Evolutionary conservation across 179 eudicot species (phyloP).

Genomic region (Patellifolia procumbens): DNA sequence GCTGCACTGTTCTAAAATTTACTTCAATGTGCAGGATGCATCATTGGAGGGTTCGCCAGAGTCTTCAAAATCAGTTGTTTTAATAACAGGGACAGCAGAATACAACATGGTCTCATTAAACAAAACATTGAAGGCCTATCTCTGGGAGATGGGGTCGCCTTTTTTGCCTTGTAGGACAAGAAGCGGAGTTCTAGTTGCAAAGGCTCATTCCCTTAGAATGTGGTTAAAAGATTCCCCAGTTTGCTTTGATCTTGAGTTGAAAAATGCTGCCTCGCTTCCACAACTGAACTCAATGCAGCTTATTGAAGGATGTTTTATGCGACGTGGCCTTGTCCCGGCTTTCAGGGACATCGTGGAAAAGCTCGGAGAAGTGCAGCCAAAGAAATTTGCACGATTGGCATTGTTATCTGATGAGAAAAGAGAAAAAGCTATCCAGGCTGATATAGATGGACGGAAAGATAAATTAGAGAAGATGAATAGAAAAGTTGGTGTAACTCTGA

Average conservation of each 20-base stretch:
- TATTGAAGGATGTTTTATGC: constrained; percentile 77
- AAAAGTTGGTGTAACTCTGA: constrained; percentile 28
- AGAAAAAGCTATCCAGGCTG: constrained; percentile 65
- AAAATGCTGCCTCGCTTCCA: constrained; percentile 64
- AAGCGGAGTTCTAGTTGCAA: constrained; percentile 81
- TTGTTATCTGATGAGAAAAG: constrained; percentile 76
- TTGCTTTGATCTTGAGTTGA: constrained; percentile 93
- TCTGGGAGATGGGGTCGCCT: constrained; percentile 99
- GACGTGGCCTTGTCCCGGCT: constrained; percentile 94
- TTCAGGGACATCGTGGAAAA: constrained; percentile 71
- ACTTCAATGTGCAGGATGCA: constrained; percentile 67
- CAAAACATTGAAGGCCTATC: constrained; percentile 82
- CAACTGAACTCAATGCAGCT: constrained; percentile 81
- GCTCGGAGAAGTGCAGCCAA: constrained; percentile 79
- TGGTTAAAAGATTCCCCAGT: constrained; percentile 97
- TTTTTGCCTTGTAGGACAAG: constrained; percentile 88
- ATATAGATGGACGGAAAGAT: constrained; percentile 71
- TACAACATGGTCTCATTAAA: constrained; percentile 84
- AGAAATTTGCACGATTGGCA: constrained; percentile 88
- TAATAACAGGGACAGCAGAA: constrained; percentile 79
- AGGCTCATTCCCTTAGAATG: constrained; percentile 91
- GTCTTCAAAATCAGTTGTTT: constrained; percentile 90
- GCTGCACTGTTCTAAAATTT: constrained; percentile 1
- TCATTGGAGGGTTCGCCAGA: constrained; percentile 92
- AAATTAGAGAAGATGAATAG: constrained; percentile 60